These are phyloP conservation scores for Oryza officinalis DNA, from an alignment of 176 grass and related monocot species.

Conservation along the genomic window DNA sequence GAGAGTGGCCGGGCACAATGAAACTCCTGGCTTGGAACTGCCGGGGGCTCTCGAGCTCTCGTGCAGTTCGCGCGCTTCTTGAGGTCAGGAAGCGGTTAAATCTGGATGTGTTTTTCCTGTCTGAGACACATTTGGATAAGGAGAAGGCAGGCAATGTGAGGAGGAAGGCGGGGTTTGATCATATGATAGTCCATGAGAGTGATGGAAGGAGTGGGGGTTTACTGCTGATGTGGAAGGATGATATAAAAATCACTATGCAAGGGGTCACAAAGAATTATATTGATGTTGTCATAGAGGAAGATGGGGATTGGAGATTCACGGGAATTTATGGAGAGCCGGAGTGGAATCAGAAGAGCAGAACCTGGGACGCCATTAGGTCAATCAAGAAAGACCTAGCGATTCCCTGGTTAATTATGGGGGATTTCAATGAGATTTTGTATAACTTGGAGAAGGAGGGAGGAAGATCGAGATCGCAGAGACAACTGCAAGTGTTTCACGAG, in stretches of 20 bases:
- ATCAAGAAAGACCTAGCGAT: fast-evolving
- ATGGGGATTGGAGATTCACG: neutral
- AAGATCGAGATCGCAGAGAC: neutral
- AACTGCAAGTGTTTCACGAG: neutral
- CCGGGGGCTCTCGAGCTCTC: no score
- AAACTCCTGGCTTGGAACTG: no score
- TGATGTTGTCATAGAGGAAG: neutral
- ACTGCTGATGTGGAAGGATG: neutral
- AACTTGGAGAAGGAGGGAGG: neutral
- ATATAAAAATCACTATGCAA: neutral
- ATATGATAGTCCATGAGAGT: neutral
- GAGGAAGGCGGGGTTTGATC: neutral
- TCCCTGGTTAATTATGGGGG: no score
- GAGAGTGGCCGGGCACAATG: no score
- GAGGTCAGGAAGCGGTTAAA: no score
- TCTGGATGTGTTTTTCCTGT: no score
- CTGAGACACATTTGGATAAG: no score
- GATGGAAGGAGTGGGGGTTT: neutral
- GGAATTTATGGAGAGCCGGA: neutral
- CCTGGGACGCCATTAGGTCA: neutral
- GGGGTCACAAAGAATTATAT: neutral
- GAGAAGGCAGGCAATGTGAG: no score
- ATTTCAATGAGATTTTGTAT: neutral
- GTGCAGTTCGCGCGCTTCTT: no score
- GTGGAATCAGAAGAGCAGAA: neutral